Conservation (phyloP, 2,329 filamentous ascomycete species). For the Monosporascus sp. region DNA sequence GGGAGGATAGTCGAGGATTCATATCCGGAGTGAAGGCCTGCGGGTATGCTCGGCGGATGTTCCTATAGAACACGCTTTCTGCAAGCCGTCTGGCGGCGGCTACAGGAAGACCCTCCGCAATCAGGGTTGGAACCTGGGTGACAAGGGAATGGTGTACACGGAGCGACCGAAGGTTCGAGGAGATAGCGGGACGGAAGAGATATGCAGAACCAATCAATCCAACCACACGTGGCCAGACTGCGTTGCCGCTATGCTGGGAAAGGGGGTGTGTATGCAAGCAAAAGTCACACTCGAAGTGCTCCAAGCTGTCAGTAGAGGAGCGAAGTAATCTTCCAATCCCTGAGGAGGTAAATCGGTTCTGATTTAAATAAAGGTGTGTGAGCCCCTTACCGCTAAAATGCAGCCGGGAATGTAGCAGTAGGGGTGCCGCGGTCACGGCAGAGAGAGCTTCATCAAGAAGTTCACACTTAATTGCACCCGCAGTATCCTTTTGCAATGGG, state of each 20-base stretch:
- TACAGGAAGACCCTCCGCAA: conserved; percentile 30
- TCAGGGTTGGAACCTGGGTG: conserved; percentile 45
- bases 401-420: conserved; percentile 14
- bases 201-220: conserved; percentile 42
- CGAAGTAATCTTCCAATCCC: conserved; percentile 40
- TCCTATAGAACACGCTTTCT: conserved; percentile 38
- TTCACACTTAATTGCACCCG: conserved; percentile 23
- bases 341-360: conserved; percentile 39
- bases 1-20: conserved; percentile 47
- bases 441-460: conserved; percentile 20
- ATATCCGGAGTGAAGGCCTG: conserved; percentile 46
- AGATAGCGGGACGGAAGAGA: conserved; percentile 46
- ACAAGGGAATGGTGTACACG: conserved; percentile 56
- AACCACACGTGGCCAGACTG: conserved; percentile 26
- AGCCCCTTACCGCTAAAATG: conserved; percentile 29
- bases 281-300: conserved; percentile 47
- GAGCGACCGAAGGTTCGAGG: conserved; percentile 46
- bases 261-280: conserved; percentile 23
- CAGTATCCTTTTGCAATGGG: conserved; percentile 26
- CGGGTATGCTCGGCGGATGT: conserved; percentile 41
- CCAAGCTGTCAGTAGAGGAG: conserved; percentile 38
- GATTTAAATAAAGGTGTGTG: conserved; percentile 50
- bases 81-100: conserved; percentile 34
- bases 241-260: conserved; percentile 18
- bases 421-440: conserved; percentile 8